These are phyloP conservation scores for Santalum album DNA, from an alignment of 164 flowering plant species.

Conservation along the genomic window DNA sequence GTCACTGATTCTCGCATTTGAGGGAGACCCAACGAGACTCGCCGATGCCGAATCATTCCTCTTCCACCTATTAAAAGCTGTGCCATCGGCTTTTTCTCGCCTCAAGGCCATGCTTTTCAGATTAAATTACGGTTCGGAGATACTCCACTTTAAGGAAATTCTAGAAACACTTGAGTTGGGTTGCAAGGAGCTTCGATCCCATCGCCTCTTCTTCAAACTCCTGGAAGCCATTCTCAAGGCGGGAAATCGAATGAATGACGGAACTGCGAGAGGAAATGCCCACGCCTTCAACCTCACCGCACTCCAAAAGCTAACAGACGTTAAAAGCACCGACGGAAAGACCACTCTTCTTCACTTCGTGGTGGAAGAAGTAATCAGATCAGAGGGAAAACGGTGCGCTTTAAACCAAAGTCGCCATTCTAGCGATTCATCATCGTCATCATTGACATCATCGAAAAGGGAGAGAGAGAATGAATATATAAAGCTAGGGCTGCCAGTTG, in stretches of 20 bases:
- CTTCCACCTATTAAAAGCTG: slow-evolving; percentile 37
- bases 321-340: slow-evolving; percentile 34
- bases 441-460: slow-evolving; percentile 6
- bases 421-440: background rate
- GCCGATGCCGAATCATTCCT: slow-evolving; percentile 64
- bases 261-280: slow-evolving; percentile 34
- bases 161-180: slow-evolving; percentile 30
- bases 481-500: slow-evolving; percentile 30
- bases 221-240: slow-evolving; percentile 38
- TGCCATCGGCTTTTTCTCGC: slow-evolving; percentile 48
- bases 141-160: slow-evolving; percentile 23
- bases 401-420: slow-evolving; percentile 10
- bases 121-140: slow-evolving; percentile 30
- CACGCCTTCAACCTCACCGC: slow-evolving; percentile 37
- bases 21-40: slow-evolving; percentile 36
- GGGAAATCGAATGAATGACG: slow-evolving; percentile 40
- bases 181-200: slow-evolving; percentile 28
- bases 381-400: slow-evolving; percentile 32
- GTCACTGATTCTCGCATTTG: slow-evolving; percentile 27
- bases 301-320: slow-evolving; percentile 34
- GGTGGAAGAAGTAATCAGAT: slow-evolving; percentile 35
- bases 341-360: slow-evolving; percentile 39
- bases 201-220: slow-evolving; percentile 29
- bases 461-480: slow-evolving; percentile 28
- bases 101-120: slow-evolving; percentile 47